phyloP scores from a whole-genome alignment of 371 early-diverging fungal species.

The Dinochytrium kinnereticum region DNA sequence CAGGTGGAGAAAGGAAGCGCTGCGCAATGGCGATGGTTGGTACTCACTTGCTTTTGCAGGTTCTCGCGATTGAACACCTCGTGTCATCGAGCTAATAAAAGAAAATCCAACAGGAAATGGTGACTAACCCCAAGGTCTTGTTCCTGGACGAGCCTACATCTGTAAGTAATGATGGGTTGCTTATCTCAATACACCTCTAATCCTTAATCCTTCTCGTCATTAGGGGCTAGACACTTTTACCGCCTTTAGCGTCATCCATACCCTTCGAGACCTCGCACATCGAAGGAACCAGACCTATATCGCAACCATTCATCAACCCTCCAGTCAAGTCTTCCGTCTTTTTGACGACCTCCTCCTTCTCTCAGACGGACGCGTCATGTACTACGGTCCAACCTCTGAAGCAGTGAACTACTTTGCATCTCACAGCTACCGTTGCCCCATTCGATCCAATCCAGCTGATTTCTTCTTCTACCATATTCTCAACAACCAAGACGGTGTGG shows the following conservation, averaged over 20 bases:
- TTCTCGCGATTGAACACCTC: too few relatives aligned
- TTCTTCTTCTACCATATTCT: constrained; percentile 37
- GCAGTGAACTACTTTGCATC: constrained; percentile 57
- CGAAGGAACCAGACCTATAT: constrained; percentile 55
- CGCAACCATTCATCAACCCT: constrained; percentile 74
- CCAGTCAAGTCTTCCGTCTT: constrained; percentile 62
- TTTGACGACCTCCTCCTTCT: constrained; percentile 70
- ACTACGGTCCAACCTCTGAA: constrained; percentile 56
- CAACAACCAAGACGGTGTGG: constrained; percentile 40
- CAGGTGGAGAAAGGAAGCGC: constrained; percentile 92
- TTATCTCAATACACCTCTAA: not conserved
- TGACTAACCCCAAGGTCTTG: constrained; percentile 82
- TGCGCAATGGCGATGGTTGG: constrained; percentile 47
- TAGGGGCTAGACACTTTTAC: constrained; percentile 79
- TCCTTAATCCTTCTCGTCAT: too few relatives aligned
- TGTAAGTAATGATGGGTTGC: constrained; percentile 1
- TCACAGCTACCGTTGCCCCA: constrained; percentile 60
- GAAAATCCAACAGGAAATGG: constrained; percentile 66
- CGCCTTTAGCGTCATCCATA: constrained; percentile 62
- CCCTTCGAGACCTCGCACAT: constrained; percentile 57
- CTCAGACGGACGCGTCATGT: constrained; percentile 61
- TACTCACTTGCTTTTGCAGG: not conserved
- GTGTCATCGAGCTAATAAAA: too few relatives aligned
- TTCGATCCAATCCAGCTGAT: constrained; percentile 66
- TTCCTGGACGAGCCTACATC: constrained; percentile 88